Conservation (phyloP, 345 rosid genomes). For the Syzygium aromaticum region DNA sequence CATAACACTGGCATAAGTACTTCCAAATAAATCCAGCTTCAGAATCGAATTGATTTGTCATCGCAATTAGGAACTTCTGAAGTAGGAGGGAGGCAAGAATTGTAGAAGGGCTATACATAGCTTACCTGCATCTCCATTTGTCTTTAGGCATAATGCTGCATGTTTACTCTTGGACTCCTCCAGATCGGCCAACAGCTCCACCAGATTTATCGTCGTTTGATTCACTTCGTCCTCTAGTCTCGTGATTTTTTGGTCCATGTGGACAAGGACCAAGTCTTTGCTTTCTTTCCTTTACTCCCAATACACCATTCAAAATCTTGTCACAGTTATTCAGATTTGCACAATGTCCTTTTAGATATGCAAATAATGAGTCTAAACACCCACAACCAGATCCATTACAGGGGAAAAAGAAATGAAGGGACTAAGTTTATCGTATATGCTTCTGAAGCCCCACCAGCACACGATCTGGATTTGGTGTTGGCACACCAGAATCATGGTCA, state of each 20-base stretch:
- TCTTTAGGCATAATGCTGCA: background rate
- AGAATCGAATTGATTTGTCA: background rate
- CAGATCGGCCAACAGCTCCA: background rate
- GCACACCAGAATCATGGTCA: background rate
- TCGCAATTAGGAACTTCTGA: background rate
- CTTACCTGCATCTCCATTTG: background rate
- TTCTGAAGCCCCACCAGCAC: background rate
- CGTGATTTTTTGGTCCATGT: background rate
- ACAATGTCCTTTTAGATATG: background rate
- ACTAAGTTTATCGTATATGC: accelerated
- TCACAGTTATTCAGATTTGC: background rate
- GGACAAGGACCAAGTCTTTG: background rate
- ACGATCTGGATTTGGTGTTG: background rate
- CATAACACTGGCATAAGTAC: background rate
- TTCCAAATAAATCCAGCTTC: background rate
- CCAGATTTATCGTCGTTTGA: background rate
- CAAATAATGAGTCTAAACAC: background rate
- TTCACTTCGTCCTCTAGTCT: background rate
- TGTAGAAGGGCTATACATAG: accelerated
- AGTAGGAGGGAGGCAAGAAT: background rate
- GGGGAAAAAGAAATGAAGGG: background rate
- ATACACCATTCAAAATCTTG: background rate
- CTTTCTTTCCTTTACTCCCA: background rate
- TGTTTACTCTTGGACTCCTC: background rate
- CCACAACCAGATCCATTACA: accelerated